A percentile compares a stretch with the other conserved stretches of the same genome.
Conservation (phyloP, 2,329 filamentous ascomycete species). For the Alternaria gansuensis region DNA sequence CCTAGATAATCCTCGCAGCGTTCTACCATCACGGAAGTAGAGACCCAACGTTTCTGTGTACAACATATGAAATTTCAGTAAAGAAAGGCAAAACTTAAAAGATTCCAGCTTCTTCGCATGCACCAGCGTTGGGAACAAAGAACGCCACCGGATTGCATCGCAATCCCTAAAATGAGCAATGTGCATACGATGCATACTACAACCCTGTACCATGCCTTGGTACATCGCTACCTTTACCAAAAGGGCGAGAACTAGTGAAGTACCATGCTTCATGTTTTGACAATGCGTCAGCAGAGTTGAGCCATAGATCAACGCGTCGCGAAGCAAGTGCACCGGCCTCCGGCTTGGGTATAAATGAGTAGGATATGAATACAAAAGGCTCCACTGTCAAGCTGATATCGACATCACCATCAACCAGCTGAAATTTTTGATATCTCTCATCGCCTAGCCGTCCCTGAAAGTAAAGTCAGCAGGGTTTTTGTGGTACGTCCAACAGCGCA, state of each 20-base stretch:
- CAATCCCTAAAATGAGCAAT: background rate
- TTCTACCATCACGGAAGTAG: background rate
- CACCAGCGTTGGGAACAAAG: background rate
- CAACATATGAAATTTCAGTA: background rate
- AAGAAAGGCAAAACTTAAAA: background rate
- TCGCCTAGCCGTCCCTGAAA: too few relatives aligned
- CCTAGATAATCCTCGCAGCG: background rate
- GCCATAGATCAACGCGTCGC: background rate
- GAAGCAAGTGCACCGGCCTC: background rate
- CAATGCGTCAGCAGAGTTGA: background rate
- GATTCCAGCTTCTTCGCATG: background rate
- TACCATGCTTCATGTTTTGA: conserved; percentile 1
- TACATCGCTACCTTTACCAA: background rate
- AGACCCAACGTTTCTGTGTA: background rate
- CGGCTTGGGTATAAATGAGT: background rate
- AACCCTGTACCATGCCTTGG: background rate
- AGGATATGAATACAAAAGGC: background rate
- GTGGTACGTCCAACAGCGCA: background rate
- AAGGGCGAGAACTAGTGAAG: background rate
- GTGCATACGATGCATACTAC: background rate
- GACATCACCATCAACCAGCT: background rate
- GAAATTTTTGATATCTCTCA: background rate
- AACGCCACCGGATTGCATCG: background rate
- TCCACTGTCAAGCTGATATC: background rate
- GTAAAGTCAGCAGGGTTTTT: background rate